A percentile compares a stretch with the other conserved stretches of the same genome.
Evolutionary conservation across 495 filamentous ascomycete genomes (phyloP).

Genomic region (Talaromyces ruber): DNA sequence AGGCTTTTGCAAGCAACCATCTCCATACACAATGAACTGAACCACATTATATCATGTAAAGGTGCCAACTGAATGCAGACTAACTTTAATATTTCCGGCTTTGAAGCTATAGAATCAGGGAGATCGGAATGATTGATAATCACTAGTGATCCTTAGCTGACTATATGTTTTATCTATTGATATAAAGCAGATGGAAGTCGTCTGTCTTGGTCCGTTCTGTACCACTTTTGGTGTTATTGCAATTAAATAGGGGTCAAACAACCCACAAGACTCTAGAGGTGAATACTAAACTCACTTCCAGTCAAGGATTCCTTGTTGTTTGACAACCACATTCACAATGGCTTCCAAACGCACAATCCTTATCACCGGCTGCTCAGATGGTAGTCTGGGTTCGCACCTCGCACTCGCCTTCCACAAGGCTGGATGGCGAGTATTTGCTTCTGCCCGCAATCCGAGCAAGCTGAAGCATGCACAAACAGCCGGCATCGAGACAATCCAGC

Average conservation of each 20-base stretch:
- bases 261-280: neutral
- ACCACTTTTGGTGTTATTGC: neutral
- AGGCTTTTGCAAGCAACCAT: neutral
- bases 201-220: neutral
- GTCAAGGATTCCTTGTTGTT: neutral
- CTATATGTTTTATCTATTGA: neutral
- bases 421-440: slow-evolving; percentile 36
- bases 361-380: slow-evolving; percentile 39
- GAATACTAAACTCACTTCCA: neutral
- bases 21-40: neutral
- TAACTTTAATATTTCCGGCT: too few species aligned
- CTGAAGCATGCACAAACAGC: slow-evolving; percentile 14
- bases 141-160: neutral
- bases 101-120: neutral
- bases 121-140: neutral
- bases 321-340: neutral
- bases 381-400: slow-evolving; percentile 32
- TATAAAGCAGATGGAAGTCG: neutral
- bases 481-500: slow-evolving; percentile 20
- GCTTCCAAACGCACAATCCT: slow-evolving; percentile 13
- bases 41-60: too few species aligned
- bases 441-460: slow-evolving; percentile 34
- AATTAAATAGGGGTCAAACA: neutral
- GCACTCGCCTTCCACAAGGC: slow-evolving; percentile 26
- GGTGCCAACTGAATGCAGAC: neutral